Conservation (phyloP, 371 early-diverging fungal species). For the Mortierella sp. region DNA sequence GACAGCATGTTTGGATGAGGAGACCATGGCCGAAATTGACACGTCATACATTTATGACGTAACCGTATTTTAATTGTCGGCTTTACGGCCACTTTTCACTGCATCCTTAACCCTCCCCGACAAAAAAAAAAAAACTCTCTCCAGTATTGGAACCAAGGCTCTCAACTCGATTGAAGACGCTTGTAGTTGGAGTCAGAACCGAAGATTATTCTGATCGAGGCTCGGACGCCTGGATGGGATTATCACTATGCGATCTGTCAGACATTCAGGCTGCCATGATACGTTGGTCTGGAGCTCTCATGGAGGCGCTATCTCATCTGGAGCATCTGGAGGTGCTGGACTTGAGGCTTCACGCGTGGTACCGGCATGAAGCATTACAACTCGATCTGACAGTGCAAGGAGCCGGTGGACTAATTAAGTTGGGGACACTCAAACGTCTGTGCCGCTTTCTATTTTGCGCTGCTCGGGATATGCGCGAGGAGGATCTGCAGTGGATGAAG, state of each 20-base stretch:
- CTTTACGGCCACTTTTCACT: no score
- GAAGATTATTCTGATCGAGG: background rate
- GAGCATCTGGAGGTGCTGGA: background rate
- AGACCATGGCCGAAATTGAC: no score
- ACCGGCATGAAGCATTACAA: background rate
- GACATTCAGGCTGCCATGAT: background rate
- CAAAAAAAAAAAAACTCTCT: no score
- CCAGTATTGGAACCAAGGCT: no score
- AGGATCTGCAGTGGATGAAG: conserved; percentile 1
- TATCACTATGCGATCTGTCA: background rate
- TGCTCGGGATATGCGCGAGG: background rate
- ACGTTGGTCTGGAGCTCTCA: background rate
- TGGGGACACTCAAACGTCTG: background rate
- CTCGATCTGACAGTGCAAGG: background rate
- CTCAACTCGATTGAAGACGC: background rate
- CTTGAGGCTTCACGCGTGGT: conserved; percentile 1
- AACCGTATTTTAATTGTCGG: no score
- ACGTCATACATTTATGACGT: no score
- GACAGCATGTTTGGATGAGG: no score
- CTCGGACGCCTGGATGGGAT: background rate
- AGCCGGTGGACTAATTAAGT: background rate
- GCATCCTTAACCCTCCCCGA: no score
- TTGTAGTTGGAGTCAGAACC: background rate
- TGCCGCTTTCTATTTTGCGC: background rate
- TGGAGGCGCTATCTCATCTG: background rate